Evolutionary conservation across 2,329 filamentous ascomycete genomes (phyloP), one percentile per base, ranked within the genome.

Genomic region (Herpotrichia juniperi): DNA sequence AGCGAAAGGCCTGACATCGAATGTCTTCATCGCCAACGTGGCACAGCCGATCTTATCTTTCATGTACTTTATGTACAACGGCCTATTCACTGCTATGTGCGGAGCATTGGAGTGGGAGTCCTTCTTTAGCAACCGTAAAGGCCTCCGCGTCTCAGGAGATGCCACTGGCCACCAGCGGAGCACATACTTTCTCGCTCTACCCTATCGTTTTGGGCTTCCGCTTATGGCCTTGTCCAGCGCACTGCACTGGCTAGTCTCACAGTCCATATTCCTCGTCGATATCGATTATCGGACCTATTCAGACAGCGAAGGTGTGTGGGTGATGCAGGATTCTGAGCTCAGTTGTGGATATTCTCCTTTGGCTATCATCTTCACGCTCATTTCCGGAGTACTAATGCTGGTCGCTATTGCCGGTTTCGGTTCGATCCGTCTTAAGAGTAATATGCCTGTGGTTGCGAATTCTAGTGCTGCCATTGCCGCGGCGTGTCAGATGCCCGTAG

Each of bases 11-110:
- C 10, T 46, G 6, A 10, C 25, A n/a, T 21, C 43, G 3, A 46
- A 32, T 11, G 30, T 34, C 12, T 25, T 81, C 9, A 22, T 79
- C 0, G 75, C 75, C 28, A 82, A 82, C 57, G 37, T 69, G 1
- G 76, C 78, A 2, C 79, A 82, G 56, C 53, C 78, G 0, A 52
- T 81, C 17, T 50, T 80, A 1, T 78, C 76, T 0, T 58, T 78
- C n/a, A 25, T 79, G 0, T 81, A 81, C 56, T 24, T 46, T n/a
- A 25, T 43, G 24, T 25, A 74, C 62, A 80, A 80, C 53, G 63
- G 66, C 5, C 64, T 80, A 7, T 64, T 78, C 17, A 83, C 77
- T 1, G 69, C 62, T 3, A 79, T 81, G 66, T 68, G 79, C 1
- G 59, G 77, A 0, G 76, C 74, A 1, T 60, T 67, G 5, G 82